A percentile compares a stretch with the other conserved stretches of the same genome.
These are phyloP conservation scores for Apiotrichum sp. DNA, from an alignment of 1,284 basidiomycete species.

Conservation along the genomic window DNA sequence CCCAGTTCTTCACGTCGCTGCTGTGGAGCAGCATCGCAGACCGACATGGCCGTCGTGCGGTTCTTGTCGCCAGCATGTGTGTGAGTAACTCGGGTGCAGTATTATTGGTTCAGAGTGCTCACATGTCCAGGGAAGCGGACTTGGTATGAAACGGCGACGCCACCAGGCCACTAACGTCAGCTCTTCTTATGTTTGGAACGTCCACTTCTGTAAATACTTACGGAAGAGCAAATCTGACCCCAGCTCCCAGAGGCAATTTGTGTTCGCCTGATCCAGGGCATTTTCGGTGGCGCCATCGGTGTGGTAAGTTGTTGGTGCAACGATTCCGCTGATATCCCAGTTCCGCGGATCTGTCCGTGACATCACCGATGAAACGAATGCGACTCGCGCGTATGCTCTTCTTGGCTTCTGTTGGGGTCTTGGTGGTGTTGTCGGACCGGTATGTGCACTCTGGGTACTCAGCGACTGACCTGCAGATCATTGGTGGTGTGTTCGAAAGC, in stretches of 20 bases:
- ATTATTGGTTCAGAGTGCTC: background rate
- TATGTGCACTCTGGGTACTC: background rate
- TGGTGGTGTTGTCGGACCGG: slow-evolving; percentile 59
- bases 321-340: slow-evolving; percentile 26
- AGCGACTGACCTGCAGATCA: slow-evolving; percentile 49
- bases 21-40: slow-evolving; percentile 90
- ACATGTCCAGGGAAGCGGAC: slow-evolving; percentile 34
- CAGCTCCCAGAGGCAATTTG: slow-evolving; percentile 72
- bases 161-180: slow-evolving; percentile 14
- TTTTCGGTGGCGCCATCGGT: slow-evolving; percentile 91
- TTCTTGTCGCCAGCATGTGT: slow-evolving; percentile 76
- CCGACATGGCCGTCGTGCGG: slow-evolving; percentile 77
- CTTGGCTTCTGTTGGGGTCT: slow-evolving; percentile 95
- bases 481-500: slow-evolving; percentile 78
- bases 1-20: slow-evolving; percentile 79
- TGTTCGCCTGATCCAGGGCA: slow-evolving; percentile 84
- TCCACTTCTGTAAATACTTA: slow-evolving; percentile 54
- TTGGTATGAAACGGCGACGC: slow-evolving; percentile 16
- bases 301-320: slow-evolving; percentile 56
- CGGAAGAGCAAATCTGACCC: background rate
- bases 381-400: slow-evolving; percentile 87
- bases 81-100: slow-evolving; percentile 57
- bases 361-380: slow-evolving; percentile 73
- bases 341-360: slow-evolving; percentile 73
- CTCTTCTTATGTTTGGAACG: slow-evolving; percentile 74